Evolutionary conservation across 495 filamentous ascomycete species (phyloP).

Genomic region (Penicillium chermesinum): DNA sequence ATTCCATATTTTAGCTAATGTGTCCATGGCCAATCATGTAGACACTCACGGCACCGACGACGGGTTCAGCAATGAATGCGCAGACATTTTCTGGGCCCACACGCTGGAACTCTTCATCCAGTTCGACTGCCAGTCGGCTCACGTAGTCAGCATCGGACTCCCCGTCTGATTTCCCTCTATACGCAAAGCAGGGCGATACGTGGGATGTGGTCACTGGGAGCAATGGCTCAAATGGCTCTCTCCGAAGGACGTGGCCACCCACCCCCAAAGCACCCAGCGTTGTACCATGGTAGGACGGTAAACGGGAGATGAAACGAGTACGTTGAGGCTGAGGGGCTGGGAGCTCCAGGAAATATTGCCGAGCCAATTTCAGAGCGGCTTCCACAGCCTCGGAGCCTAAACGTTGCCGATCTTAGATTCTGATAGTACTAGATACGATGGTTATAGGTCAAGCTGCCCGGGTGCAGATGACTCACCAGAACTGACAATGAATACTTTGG

Average conservation of each 20-base stretch:
- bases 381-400: conserved; percentile 73
- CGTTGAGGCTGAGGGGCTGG: conserved; percentile 42
- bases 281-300: conserved; percentile 70
- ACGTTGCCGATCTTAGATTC: too few relatives aligned
- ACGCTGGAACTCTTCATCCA: conserved; percentile 69
- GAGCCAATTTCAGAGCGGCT: conserved; percentile 58
- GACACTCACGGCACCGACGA: conserved; percentile 50
- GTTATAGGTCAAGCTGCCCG: neutral
- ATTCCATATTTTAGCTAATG: neutral
- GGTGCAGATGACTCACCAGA: conserved; percentile 47
- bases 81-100: conserved; percentile 68
- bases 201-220: conserved; percentile 55
- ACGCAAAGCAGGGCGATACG: conserved; percentile 67
- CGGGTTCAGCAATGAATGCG: conserved; percentile 72
- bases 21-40: neutral
- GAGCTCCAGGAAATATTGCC: conserved; percentile 58
- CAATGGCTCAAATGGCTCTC: conserved; percentile 62
- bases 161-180: conserved; percentile 46
- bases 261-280: conserved; percentile 63
- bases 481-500: conserved; percentile 44
- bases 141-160: conserved; percentile 52
- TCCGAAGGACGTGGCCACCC: conserved; percentile 57
- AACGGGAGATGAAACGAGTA: conserved; percentile 59
- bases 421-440: neutral
- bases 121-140: conserved; percentile 54